Evolutionary conservation across 352 stramenopile genomes (phyloP), one percentile per base, ranked within the genome.

Genomic region (Globisporangium uncinulatum): DNA sequence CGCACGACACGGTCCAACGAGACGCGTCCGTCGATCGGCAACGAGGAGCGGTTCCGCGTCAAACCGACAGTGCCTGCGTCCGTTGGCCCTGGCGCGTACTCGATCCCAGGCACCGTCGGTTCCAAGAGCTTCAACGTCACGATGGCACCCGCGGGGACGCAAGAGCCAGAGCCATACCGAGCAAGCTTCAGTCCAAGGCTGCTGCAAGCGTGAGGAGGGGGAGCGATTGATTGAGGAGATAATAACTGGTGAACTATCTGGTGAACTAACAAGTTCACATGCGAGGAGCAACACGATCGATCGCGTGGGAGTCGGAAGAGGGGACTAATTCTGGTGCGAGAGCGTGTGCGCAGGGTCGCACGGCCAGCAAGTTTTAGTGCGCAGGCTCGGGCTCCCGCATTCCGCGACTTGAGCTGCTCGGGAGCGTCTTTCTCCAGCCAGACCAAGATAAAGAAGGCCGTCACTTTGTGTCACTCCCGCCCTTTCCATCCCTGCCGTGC

Each of bases 101-200:
- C 69, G n/a, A 73, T 87, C 21, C 62, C 73, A 19, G 69, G 67
- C 2, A 87, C 74, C 0, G 63, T 87, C n/a, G 77, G 73, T 15
- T 76, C 66, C 24, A 83, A 82, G 59, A 87, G 73, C 57, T 87
- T 87, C 63, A 87, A 87, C 63, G 66, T 86, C 50, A 87, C 77
- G 45, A 83, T 87, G 74, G 42, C 48, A 19, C 34, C 43, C n/a
- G 43, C 43, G 24, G 24, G 2, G 43, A 48, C 43, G 37, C 36
- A 14, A 8, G 31, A 21, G 47, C 47, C 21, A 31, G 31, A 54
- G 32, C 49, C 42, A 24, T 37, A 37, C 47, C 14, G 24, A 2
- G 47, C 47, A 41, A 24, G 14, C 11, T 17, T 14, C 14, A 52
- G 24, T 41, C 43, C 43, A 14, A 41, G 47, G 17, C 24, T 37